phyloP scores from a whole-genome alignment of 2,329 filamentous ascomycete genomes.

The Capronia epimyces region DNA sequence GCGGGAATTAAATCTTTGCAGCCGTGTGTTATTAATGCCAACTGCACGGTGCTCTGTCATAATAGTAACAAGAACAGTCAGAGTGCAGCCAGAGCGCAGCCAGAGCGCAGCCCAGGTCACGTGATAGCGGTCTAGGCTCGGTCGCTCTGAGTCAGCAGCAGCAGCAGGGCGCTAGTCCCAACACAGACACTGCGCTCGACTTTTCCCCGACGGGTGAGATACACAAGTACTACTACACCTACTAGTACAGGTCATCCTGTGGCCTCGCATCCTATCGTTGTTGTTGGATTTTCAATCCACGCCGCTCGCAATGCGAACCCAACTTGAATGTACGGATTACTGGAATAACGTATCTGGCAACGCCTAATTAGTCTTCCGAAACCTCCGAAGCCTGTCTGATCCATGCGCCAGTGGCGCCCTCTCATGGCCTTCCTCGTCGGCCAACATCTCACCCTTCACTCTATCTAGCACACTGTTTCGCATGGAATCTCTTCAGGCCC shows the following conservation, averaged over 20 bases:
- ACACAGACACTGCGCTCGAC: not conserved
- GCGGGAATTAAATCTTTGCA: no score
- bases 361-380: not conserved
- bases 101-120: no score
- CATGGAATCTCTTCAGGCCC: not conserved
- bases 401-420: not conserved
- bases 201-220: no score
- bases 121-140: not conserved
- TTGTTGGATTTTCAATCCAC: slow-evolving; percentile 11
- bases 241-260: not conserved
- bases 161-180: not conserved
- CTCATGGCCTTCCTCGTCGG: not conserved
- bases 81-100: no score
- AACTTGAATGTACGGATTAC: not conserved
- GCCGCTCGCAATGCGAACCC: not conserved
- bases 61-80: no score
- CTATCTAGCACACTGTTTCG: not conserved
- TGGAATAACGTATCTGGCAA: not conserved
- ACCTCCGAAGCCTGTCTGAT: not conserved
- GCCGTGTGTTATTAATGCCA: no score
- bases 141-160: not conserved
- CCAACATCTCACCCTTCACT: not conserved
- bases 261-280: slow-evolving; percentile 4
- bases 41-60: no score
- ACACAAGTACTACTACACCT: no score